phyloP scores from a whole-genome alignment of 1,139 yeast genomes.

The Lipomyces yarrowii region DNA sequence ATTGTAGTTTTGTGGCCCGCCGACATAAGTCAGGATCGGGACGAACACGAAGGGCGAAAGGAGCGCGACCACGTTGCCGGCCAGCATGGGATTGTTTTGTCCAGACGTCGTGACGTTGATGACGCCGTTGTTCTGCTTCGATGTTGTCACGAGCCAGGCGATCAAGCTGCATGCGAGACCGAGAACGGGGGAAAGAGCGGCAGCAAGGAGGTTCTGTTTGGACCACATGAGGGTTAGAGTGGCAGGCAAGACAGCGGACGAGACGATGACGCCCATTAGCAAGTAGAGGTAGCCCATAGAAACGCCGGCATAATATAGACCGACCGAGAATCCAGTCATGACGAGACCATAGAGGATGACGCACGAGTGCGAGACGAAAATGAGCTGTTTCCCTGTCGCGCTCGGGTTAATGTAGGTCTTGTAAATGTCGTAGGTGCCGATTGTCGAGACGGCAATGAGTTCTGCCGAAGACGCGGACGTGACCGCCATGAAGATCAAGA shows the following conservation, averaged over 20 bases:
- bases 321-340: constrained; percentile 82
- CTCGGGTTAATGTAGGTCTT: constrained; percentile 75
- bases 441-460: constrained; percentile 81
- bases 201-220: constrained; percentile 57
- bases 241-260: constrained; percentile 82
- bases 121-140: constrained; percentile 44
- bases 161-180: constrained; percentile 52
- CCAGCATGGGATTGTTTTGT: constrained; percentile 77
- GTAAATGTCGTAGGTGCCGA: constrained; percentile 83
- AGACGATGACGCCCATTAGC: constrained; percentile 83
- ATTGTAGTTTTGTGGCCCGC: constrained; percentile 74
- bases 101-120: constrained; percentile 67
- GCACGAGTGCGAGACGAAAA: constrained; percentile 64
- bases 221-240: constrained; percentile 70
- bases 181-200: constrained; percentile 51
- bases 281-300: constrained; percentile 86
- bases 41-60: constrained; percentile 69
- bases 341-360: constrained; percentile 66
- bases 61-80: constrained; percentile 83
- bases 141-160: constrained; percentile 54
- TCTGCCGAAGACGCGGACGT: constrained; percentile 69
- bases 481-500: constrained; percentile 80
- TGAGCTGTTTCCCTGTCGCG: constrained; percentile 72
- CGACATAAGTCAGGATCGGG: constrained; percentile 64
- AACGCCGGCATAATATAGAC: constrained; percentile 77